Evolutionary conservation across 495 filamentous ascomycete genomes (phyloP), one percentile per base, ranked within the genome.

Genomic region (Geoglossum glabrum): DNA sequence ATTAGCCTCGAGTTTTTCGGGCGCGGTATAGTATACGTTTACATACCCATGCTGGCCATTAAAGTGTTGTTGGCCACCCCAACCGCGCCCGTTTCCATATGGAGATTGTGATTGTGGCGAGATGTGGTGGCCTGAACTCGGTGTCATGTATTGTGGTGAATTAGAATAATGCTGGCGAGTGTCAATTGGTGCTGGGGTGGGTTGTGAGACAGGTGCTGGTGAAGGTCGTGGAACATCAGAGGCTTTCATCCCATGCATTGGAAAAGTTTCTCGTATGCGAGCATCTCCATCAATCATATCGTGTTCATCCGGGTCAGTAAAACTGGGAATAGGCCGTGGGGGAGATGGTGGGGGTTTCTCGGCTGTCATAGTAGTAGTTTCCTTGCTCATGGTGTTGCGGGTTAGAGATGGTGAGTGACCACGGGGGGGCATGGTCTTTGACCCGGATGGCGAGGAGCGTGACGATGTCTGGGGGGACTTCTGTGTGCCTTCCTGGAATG

Each of bases 101-200:
- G 84, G 82, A 27, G 84, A 87, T 52, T 77, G 74, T 9, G 78
- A 74, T 40, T 78, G 78, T 36, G 86, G 84, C 10, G 82, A 87
- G 25, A 75, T 78, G 60, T 80, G 79, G 61, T 77, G 77, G n/a
- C 81, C 82, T 36, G 75, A 76, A 55, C 70, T 74, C 34, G 81
- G 76, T 30, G 75, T 79, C 40, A 69, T 69, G 54, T 79, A 76
- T 19, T 79, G 77, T 6, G 82, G 74, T 23, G 81, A 80, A 31
- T 74, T 74, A 28, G 77, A 71, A 63, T 79, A 77, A 15, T 64
- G 45, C 46, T 75, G 73, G 31, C 74, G 69, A 21, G 69, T 68
- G 58, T 76, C 74, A 45, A 68, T 57, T 60, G 71, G 59, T 6
- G 55, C 65, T 40, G 68, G 66, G 34, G 68, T 64, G 1, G 64